These are phyloP conservation scores for Torulaspora maleeae DNA, from an alignment of 805 yeast species.

Conservation along the genomic window DNA sequence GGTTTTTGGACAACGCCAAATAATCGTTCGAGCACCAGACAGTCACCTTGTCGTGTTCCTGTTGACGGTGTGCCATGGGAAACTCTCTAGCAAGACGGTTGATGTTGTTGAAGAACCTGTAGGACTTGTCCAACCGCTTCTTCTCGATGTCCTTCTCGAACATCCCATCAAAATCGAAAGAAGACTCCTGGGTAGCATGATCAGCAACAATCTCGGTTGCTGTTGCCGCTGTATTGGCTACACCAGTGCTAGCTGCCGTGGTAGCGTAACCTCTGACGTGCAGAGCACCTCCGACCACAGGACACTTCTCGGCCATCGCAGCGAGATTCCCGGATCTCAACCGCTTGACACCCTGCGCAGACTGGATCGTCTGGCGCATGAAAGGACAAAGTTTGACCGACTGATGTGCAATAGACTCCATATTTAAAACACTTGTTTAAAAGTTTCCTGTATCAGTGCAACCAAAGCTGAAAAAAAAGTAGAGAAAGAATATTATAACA, in stretches of 20 bases:
- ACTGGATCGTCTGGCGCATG: constrained; percentile 42
- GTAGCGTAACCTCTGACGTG: constrained; percentile 30
- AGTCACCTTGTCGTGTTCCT: constrained; percentile 77
- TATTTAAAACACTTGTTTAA: constrained; percentile 24
- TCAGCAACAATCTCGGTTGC: constrained; percentile 31
- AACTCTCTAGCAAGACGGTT: constrained; percentile 91
- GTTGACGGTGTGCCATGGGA: constrained; percentile 83
- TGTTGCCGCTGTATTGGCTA: constrained; percentile 35
- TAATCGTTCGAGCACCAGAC: constrained; percentile 99
- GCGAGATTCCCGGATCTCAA: constrained; percentile 40
- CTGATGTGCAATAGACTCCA: constrained; percentile 77
- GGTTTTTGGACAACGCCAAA: constrained; percentile 87
- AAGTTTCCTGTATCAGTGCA: too few relatives aligned
- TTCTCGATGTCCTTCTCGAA: constrained; percentile 61
- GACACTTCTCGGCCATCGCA: constrained; percentile 68
- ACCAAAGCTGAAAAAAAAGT: background rate
- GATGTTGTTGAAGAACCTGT: constrained; percentile 94
- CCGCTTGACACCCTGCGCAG: constrained; percentile 19
- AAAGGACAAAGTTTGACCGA: constrained; percentile 83
- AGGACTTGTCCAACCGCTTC: constrained; percentile 85
- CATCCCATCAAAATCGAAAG: constrained; percentile 69
- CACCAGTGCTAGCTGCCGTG: constrained; percentile 27
- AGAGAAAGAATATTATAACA: constrained; percentile 3
- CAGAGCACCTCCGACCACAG: constrained; percentile 85
- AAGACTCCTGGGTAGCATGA: constrained; percentile 43